Conservation (phyloP, 306 rosid genomes). For the Purshia tridentata region DNA sequence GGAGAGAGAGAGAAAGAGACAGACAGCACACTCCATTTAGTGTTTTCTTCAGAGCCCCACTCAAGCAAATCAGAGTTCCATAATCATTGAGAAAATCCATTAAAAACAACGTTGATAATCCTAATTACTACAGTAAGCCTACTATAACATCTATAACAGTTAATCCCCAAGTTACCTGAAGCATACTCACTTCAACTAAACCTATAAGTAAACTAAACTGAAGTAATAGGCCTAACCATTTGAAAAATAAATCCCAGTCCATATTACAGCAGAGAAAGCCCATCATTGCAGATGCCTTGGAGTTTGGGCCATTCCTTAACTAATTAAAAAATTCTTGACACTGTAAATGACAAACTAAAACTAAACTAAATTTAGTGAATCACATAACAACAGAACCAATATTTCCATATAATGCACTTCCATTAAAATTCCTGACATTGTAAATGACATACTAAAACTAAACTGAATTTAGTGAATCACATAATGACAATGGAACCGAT, state of each 20-base stretch:
- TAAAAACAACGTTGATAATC: background rate
- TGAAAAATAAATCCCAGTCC: background rate
- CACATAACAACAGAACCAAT: background rate
- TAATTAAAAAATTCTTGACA: background rate
- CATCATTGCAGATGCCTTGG: background rate
- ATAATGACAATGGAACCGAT: background rate
- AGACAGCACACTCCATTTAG: background rate
- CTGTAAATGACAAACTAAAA: background rate
- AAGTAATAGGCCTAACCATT: background rate
- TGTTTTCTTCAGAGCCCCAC: background rate
- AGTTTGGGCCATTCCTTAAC: background rate
- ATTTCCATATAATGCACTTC: background rate
- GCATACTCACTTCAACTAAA: constrained; percentile 1
- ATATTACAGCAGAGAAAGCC: background rate
- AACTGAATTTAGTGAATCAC: background rate
- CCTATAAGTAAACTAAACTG: background rate
- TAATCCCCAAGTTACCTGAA: background rate
- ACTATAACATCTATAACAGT: background rate
- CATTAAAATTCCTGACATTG: background rate
- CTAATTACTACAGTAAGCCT: background rate
- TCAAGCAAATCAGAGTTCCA: background rate
- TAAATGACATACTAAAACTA: no score
- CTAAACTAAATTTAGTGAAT: background rate
- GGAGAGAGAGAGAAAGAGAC: background rate
- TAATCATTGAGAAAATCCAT: background rate